Evolutionary conservation across 2,329 filamentous ascomycete species (phyloP).

Genomic region (Penicillium paneum): DNA sequence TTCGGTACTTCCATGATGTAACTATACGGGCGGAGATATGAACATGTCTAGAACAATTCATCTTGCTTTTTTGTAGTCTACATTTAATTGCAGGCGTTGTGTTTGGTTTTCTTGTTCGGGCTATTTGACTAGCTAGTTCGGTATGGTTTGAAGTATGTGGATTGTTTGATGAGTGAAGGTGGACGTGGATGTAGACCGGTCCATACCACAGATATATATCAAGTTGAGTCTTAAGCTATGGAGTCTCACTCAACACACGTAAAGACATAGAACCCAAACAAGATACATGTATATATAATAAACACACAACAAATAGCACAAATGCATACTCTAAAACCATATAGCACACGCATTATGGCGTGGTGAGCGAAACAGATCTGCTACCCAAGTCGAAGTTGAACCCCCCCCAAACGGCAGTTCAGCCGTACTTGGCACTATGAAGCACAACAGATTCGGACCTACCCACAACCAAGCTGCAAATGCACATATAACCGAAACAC

Average conservation of each 20-base stretch:
- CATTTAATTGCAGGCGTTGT: background rate
- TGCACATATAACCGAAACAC: background rate
- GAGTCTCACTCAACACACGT: background rate
- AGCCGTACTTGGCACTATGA: background rate
- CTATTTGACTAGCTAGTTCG: too few relatives aligned
- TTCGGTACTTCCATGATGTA: background rate
- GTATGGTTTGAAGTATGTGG: background rate
- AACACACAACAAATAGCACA: accelerated
- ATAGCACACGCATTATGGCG: background rate
- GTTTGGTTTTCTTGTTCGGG: too few relatives aligned
- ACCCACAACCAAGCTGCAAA: background rate
- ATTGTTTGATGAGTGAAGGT: background rate
- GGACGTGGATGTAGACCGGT: too few relatives aligned
- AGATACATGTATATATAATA: accelerated
- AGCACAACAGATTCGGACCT: background rate
- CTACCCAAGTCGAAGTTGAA: background rate
- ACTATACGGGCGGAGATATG: background rate
- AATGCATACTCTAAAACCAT: accelerated
- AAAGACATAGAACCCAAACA: background rate
- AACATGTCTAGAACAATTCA: too few relatives aligned
- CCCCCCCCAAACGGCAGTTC: background rate
- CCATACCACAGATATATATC: background rate
- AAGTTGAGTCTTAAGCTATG: accelerated
- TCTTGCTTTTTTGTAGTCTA: background rate
- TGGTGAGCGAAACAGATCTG: background rate